Evolutionary conservation across 2,329 filamentous ascomycete genomes (phyloP).

Genomic region (Emmonsiellopsis sp.): DNA sequence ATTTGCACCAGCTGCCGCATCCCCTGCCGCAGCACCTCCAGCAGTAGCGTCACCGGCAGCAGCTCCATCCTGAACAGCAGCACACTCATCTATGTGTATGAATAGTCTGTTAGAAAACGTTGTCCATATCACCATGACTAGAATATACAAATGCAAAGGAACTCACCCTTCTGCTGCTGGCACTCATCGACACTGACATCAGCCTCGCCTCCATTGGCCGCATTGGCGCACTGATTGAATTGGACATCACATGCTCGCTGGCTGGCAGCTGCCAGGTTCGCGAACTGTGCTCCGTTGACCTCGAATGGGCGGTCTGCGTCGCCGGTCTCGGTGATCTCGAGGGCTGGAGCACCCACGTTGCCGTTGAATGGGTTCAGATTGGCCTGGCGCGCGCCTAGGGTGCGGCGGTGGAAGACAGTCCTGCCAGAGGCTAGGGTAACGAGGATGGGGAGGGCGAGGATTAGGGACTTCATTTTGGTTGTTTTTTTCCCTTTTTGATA

Average conservation of each 20-base stretch:
- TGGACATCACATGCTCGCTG: not conserved
- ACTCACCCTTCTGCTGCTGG: conserved; percentile 1
- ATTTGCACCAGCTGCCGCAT: not conserved
- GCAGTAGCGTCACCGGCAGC: not conserved
- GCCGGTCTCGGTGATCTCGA: not conserved
- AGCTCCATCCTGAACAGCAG: not conserved
- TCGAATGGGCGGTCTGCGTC: not conserved
- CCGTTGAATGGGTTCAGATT: not conserved
- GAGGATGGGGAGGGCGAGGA: conserved; percentile 2
- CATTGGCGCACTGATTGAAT: not conserved
- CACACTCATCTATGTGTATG: not conserved
- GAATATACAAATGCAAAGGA: not conserved
- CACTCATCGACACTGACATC: not conserved
- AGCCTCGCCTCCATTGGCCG: not conserved
- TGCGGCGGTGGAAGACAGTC: not conserved
- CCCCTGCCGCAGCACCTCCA: not conserved
- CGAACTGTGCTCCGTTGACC: conserved; percentile 1
- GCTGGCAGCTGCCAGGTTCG: not conserved
- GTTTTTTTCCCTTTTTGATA: not conserved
- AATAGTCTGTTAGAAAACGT: not conserved
- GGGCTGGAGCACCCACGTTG: not conserved
- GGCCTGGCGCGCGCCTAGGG: not conserved
- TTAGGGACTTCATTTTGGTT: not conserved
- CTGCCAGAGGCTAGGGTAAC: conserved; percentile 1
- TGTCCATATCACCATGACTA: not conserved